Evolutionary conservation across 2,329 filamentous ascomycete species (phyloP).

Genomic region (Coniochaeta sp.): DNA sequence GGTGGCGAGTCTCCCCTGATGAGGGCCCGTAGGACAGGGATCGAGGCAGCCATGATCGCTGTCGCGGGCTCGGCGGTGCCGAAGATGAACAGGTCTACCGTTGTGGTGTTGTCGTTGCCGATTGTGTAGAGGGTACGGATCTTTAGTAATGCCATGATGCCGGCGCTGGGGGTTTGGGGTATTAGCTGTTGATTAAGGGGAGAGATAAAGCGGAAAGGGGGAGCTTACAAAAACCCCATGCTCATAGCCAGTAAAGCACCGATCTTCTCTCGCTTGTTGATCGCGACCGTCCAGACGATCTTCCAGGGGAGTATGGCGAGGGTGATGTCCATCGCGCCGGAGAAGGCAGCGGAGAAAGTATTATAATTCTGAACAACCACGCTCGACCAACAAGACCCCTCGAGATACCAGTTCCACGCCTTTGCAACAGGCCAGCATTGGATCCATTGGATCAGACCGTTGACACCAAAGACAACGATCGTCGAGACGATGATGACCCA

Average conservation of each 20-base stretch:
- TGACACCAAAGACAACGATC: slow-evolving; percentile 8
- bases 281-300: neutral
- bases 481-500: slow-evolving; percentile 14
- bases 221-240: slow-evolving; percentile 41
- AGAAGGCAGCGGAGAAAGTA: neutral
- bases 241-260: neutral
- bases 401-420: neutral
- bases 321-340: neutral
- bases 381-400: slow-evolving; percentile 3
- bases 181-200: slow-evolving; percentile 57
- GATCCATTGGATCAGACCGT: slow-evolving; percentile 6
- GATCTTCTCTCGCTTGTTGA: neutral
- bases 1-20: neutral
- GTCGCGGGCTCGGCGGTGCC: slow-evolving; percentile 63
- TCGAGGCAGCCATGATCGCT: slow-evolving; percentile 7
- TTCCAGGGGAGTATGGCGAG: neutral
- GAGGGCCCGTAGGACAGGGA: neutral
- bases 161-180: slow-evolving; percentile 63
- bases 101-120: slow-evolving; percentile 40
- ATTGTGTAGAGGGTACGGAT: slow-evolving; percentile 54
- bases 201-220: slow-evolving; percentile 39
- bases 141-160: slow-evolving; percentile 64
- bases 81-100: slow-evolving; percentile 57
- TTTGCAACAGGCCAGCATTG: slow-evolving; percentile 4
- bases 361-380: neutral